Base-by-base conservation (phyloP, 1,139 yeast species). In the Geotrichum carabidarum region DNA sequence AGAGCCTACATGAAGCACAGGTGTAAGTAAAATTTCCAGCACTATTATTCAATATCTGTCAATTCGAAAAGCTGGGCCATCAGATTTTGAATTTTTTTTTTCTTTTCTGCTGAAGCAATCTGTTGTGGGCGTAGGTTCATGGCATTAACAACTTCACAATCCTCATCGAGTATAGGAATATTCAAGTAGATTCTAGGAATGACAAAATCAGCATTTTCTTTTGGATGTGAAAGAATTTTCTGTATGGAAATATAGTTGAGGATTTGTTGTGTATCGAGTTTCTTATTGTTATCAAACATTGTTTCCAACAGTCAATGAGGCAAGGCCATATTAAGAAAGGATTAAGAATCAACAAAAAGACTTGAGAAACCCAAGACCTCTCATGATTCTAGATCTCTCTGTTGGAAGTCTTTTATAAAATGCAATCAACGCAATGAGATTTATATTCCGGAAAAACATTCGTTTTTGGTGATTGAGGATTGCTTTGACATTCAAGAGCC, bases 1-100 rank as follows among this genome's bases (percentile, higher is more conserved):
- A 0, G 86, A 75, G 5, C 82, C 84, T 75, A 81, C 78, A 61
- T 83, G 82, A 2, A 80, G 82, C 3, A 78, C 71, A 4, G 74
- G 66, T 1, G 86, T 79, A 55, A 82, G 70, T 11, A 11, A 7
- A 7, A 4, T n/a, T 15, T 4, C 11, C 11, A 35, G 22, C 15
- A 5, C 8, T 15, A 4, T 18, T 17, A 17, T 57, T 60, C 58
- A 11, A 44, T 55, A 1, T 58, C 12, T 4, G 54, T 50, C 9
- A 50, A 14, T 12, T 34, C 48, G 9, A n/a, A 8, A 15, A 22
- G 14, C 22, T n/a, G 36, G 9, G 41, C 37, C 30, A 14, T 53
- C 49, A 8, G 31, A 31, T 30, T 14, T 38, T 1, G 15, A 22
- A 15, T 5, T 17, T 15, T 8, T 46, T 18, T n/a, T 48, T 43